Conservation (phyloP, 139 green algal genomes). For the Mesostigma viride region DNA sequence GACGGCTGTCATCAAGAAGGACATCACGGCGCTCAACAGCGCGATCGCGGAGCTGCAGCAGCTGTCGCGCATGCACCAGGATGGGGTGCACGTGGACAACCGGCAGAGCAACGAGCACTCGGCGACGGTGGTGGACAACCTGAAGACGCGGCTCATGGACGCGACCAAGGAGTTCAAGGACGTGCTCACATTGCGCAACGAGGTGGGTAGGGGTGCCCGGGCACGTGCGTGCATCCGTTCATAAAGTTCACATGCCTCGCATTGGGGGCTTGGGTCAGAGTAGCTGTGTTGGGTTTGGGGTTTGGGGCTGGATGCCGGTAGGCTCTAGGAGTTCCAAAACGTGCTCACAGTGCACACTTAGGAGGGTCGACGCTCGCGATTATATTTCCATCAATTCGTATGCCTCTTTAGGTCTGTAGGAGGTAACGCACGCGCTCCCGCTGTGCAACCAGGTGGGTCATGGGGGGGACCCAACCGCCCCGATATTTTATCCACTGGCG, state of each 20-base stretch:
- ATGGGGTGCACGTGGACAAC: conserved; percentile 30
- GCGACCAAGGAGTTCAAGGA: conserved; percentile 86
- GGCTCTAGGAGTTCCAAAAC: too few species aligned
- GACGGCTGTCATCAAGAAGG: conserved; percentile 74
- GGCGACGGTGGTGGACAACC: conserved; percentile 71
- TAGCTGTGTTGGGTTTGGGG: conserved; percentile 30
- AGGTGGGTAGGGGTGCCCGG: too few species aligned
- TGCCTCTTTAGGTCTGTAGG: too few species aligned
- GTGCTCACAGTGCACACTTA: too few species aligned
- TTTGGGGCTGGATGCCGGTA: too few species aligned
- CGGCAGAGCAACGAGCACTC: conserved; percentile 76
- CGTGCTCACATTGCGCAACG: conserved; percentile 78
- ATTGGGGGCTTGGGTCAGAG: conserved; percentile 37
- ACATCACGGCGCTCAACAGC: conserved; percentile 65
- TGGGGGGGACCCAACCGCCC: too few species aligned
- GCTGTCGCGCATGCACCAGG: conserved; percentile 20
- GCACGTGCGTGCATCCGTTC: too few species aligned
- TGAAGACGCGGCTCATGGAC: conserved; percentile 66
- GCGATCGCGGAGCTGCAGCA: conserved; percentile 64
- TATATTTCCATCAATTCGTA: too few species aligned
- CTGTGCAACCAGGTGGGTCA: too few species aligned
- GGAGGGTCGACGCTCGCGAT: too few species aligned
- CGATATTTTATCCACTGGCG: too few species aligned
- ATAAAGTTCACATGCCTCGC: conserved; percentile 30
- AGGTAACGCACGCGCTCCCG: too few species aligned